Base-by-base conservation (phyloP, 345 rosid species). In the Populus alba region DNA sequence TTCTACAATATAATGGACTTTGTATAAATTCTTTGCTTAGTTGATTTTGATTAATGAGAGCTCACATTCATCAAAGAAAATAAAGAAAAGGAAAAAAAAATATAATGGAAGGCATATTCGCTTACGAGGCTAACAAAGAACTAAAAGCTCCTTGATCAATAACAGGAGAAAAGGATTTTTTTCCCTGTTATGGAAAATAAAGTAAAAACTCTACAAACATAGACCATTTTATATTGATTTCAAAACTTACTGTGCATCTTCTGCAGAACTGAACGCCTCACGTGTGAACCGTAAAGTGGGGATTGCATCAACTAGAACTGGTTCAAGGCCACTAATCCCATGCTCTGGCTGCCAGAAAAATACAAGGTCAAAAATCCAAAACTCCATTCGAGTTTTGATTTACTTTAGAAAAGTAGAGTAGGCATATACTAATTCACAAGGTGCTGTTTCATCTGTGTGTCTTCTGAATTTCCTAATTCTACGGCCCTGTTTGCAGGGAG, bases 161-260 rank as follows among this genome's bases (percentile, higher is more conserved):
- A 23, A 38, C 9, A 18, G 74, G 63, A 18, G 8, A 15, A 7
- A 3, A 29, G 1, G 27, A 17, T 0, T 15, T 2, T 2, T 12
- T 6, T 37, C 15, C 20, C 33, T 53, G 38, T 17, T 22, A 20
- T 43, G 38, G 41, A 18, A 72, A 20, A 74, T 4, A 16, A 7
- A 8, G 18, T 8, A 62, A 51, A 20, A 29, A 43, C 13, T 25
- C 18, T n/a, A 69, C 6, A 68, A 18, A 29, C 1, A 33, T 67
- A 33, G 45, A 8, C 51, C 8, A 68, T 39, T 29, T 65, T 45
- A 13, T 45, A 9, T 7, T 23, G 53, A 41, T 18, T 51, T 47
- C 27, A 29, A 49, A 35, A 87, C 93, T 86, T 84, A 92, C 94
- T 85, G 89, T 76, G 92, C 87, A 83, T 89, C 92, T 78, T 89